phyloP scores from a whole-genome alignment of 495 filamentous ascomycete genomes.

The Penicillium chermesinum region DNA sequence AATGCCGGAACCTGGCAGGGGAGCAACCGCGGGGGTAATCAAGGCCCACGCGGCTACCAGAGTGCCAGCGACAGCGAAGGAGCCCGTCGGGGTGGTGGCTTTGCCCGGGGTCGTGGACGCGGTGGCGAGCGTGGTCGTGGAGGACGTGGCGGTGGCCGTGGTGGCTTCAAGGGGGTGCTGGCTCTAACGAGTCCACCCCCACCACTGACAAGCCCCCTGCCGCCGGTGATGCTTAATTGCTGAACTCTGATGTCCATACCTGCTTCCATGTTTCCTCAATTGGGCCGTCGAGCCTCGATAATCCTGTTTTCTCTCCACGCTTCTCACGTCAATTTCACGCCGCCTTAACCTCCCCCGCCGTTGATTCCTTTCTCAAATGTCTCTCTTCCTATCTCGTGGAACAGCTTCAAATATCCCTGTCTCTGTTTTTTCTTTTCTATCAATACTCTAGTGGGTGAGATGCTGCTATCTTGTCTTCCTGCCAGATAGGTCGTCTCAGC shows the following conservation, averaged over 20 bases:
- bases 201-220: conserved; percentile 46
- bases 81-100: conserved; percentile 55
- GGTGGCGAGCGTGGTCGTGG: conserved; percentile 43
- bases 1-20: conserved; percentile 72
- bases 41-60: conserved; percentile 62
- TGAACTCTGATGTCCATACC: conserved; percentile 10
- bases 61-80: conserved; percentile 83
- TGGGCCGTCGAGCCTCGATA: not conserved
- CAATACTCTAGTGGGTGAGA: conserved; percentile 11
- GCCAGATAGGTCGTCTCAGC: not conserved
- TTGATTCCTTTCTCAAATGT: conserved; percentile 20
- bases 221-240: conserved; percentile 44
- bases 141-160: conserved; percentile 41
- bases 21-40: conserved; percentile 55
- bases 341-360: conserved; percentile 19
- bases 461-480: conserved; percentile 1
- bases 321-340: conserved; percentile 10
- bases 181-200: conserved; percentile 41
- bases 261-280: conserved; percentile 8
- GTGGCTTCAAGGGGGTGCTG: conserved; percentile 45
- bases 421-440: conserved; percentile 5
- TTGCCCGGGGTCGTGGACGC: conserved; percentile 55
- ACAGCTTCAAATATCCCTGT: conserved; percentile 20
- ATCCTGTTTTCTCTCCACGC: conserved; percentile 5
- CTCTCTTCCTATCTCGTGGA: conserved; percentile 11